phyloP scores from a whole-genome alignment of 2,329 filamentous ascomycete genomes.

The Colletotrichum eremochloae region DNA sequence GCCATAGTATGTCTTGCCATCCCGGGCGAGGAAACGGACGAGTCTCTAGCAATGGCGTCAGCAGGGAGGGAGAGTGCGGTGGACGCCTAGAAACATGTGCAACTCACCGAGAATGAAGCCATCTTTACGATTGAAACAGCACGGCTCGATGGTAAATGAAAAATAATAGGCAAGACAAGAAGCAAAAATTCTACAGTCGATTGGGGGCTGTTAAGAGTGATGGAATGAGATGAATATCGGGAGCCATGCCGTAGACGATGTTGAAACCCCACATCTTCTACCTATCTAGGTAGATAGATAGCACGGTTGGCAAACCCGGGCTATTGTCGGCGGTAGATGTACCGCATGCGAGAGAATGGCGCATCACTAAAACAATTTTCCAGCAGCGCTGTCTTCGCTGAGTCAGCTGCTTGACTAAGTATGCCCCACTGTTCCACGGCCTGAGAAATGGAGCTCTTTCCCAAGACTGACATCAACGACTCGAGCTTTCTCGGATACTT shows the following conservation, averaged over 20 bases:
- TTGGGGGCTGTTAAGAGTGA: slow-evolving; percentile 2
- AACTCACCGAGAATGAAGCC: slow-evolving; percentile 60
- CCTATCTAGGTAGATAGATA: background rate
- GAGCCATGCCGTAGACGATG: background rate
- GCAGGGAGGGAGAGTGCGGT: slow-evolving; percentile 21
- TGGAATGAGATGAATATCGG: slow-evolving; percentile 20
- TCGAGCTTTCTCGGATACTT: slow-evolving; percentile 14
- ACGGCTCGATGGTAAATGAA: background rate
- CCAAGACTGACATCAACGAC: slow-evolving; percentile 34
- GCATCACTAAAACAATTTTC: background rate
- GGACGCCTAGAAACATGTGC: background rate
- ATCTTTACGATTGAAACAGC: background rate
- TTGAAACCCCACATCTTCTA: slow-evolving; percentile 17
- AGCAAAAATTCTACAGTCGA: background rate
- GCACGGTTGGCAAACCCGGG: background rate
- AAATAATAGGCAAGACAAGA: no score
- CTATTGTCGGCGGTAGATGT: slow-evolving; percentile 13
- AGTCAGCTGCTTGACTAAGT: slow-evolving; percentile 11
- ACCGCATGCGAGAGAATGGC: slow-evolving; percentile 5
- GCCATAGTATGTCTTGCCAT: slow-evolving; percentile 79
- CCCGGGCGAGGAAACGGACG: slow-evolving; percentile 78
- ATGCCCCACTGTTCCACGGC: slow-evolving; percentile 2
- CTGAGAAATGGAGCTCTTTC: slow-evolving; percentile 16
- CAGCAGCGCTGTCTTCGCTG: slow-evolving; percentile 19
- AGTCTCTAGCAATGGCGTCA: slow-evolving; percentile 66